Percentiles rank a stretch among this genome's conserved stretches.
Conservation (phyloP, 2,329 filamentous ascomycete genomes). For the Colletotrichum sublineola region DNA sequence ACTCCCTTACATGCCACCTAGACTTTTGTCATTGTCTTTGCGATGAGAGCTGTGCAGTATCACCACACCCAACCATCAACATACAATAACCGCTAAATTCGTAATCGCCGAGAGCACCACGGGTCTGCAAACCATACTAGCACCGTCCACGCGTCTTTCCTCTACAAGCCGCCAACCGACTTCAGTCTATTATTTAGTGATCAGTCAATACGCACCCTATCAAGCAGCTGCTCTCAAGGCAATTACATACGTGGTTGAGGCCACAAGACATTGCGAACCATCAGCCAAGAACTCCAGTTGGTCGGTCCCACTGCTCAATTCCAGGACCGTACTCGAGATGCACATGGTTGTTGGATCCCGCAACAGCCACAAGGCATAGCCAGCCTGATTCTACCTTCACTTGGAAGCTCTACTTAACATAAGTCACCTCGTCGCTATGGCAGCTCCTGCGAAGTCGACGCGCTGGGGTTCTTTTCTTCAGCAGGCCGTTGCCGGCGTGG, state of each 20-base stretch:
- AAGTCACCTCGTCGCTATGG: constrained; percentile 54
- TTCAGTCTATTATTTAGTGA: not conserved
- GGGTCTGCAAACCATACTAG: not conserved
- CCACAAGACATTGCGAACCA: not conserved
- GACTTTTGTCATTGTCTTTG: not conserved
- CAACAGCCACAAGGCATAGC: constrained; percentile 34
- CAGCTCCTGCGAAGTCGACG: constrained; percentile 65
- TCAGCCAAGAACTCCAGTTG: not conserved
- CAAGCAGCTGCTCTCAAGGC: not conserved
- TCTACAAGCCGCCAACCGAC: not conserved
- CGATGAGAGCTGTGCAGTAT: not conserved
- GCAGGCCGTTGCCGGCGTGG: constrained; percentile 92
- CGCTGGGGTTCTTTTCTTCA: constrained; percentile 87
- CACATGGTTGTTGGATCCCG: constrained; percentile 15
- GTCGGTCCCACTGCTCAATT: not conserved
- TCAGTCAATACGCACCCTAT: not conserved
- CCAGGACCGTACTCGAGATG: constrained; percentile 23
- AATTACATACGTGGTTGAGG: no score
- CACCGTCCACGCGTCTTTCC: not conserved
- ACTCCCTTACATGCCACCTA: constrained; percentile 36
- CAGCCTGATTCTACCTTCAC: not conserved
- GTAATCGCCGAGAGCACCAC: not conserved
- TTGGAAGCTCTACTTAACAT: constrained; percentile 49
- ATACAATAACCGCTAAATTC: not conserved
- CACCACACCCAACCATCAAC: not conserved